Evolutionary conservation across 495 filamentous ascomycete genomes (phyloP).

Genomic region (Cenococcum geophilum): DNA sequence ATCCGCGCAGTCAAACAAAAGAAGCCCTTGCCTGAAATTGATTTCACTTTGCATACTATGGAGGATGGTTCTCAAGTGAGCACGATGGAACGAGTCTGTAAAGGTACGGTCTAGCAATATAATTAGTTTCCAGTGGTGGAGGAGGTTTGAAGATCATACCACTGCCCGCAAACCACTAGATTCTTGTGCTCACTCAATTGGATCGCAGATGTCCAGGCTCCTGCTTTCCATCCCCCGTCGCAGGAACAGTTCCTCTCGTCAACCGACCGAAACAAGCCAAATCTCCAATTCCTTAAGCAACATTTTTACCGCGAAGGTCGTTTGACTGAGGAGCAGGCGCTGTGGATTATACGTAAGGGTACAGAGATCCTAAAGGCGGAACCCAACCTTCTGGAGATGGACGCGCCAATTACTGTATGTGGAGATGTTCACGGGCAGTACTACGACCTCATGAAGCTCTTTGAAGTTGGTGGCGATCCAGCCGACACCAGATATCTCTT

Average conservation of each 20-base stretch:
- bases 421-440: slow-evolving; percentile 98
- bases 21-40: slow-evolving; percentile 91
- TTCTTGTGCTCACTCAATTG: slow-evolving; percentile 23
- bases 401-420: slow-evolving; percentile 98
- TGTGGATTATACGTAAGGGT: slow-evolving; percentile 86
- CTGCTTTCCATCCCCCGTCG: slow-evolving; percentile 81
- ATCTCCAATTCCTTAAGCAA: slow-evolving; percentile 91
- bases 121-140: not conserved
- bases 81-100: slow-evolving; percentile 91
- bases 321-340: slow-evolving; percentile 90
- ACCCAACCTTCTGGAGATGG: slow-evolving; percentile 97
- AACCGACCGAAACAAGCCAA: slow-evolving; percentile 78
- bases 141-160: not conserved
- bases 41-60: slow-evolving; percentile 96
- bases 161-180: not conserved
- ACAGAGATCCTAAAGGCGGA: slow-evolving; percentile 77
- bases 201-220: slow-evolving; percentile 83
- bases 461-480: slow-evolving; percentile 96
- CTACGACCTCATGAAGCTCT: slow-evolving; percentile 98
- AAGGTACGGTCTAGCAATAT: slow-evolving; percentile 57
- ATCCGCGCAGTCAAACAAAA: slow-evolving; percentile 80
- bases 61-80: slow-evolving; percentile 93
- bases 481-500: slow-evolving; percentile 95
- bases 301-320: slow-evolving; percentile 97
- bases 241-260: slow-evolving; percentile 75